phyloP scores from a whole-genome alignment of 148 eudicot species.

The Nyssa sinensis region DNA sequence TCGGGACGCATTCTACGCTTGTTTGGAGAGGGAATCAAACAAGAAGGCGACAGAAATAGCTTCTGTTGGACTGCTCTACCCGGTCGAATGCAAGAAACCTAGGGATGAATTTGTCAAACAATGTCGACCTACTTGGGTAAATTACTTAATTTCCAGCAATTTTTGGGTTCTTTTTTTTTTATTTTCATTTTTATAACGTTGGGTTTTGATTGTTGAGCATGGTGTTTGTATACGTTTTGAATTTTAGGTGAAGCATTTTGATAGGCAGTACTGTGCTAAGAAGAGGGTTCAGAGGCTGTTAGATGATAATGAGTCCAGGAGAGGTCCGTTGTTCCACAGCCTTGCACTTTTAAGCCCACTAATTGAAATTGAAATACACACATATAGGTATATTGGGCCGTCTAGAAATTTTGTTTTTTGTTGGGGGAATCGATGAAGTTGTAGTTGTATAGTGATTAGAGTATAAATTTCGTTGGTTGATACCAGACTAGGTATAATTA shows the following conservation, averaged over 20 bases:
- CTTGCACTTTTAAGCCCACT: neutral
- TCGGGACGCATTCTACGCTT: conserved; percentile 75
- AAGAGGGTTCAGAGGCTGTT: conserved; percentile 65
- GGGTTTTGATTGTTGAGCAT: neutral
- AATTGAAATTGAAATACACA: neutral
- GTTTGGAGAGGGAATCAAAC: conserved; percentile 61
- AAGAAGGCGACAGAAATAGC: conserved; percentile 65
- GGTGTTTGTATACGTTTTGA: neutral
- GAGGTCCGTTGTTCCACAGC: conserved; percentile 6
- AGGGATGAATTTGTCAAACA: conserved; percentile 56
- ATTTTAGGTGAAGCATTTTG: conserved; percentile 82
- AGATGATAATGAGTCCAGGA: conserved; percentile 46
- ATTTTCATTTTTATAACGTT: neutral
- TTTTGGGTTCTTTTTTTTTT: neutral
- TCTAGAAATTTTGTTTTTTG: conserved; percentile 4
- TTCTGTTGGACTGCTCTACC: conserved; percentile 76
- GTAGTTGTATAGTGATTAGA: neutral
- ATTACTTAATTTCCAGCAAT: neutral
- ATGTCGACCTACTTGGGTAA: conserved; percentile 81
- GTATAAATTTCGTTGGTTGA: too few relatives aligned
- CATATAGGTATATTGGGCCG: neutral
- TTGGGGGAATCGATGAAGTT: neutral
- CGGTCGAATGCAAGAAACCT: conserved; percentile 62
- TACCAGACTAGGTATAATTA: neutral
- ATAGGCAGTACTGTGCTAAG: conserved; percentile 66